phyloP scores from a whole-genome alignment of 1,139 yeast genomes.

The Zygosaccharomyces pseudobailii region DNA sequence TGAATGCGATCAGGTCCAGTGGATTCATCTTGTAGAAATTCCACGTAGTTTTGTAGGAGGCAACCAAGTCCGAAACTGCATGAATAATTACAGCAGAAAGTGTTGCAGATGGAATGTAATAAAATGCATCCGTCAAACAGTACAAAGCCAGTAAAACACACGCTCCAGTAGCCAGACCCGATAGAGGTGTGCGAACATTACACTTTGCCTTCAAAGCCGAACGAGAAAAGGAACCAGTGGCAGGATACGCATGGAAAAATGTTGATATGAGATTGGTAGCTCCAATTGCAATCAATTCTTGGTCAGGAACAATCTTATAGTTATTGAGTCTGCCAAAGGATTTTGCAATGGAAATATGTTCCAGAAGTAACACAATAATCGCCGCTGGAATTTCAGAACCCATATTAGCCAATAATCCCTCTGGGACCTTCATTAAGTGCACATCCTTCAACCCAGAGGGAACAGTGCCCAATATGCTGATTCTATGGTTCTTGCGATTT shows the following conservation, averaged over 20 bases:
- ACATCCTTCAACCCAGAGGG: slow-evolving; percentile 78
- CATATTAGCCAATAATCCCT: slow-evolving; percentile 53
- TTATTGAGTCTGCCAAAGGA: slow-evolving; percentile 91
- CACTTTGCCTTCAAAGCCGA: slow-evolving; percentile 92
- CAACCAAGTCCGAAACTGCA: slow-evolving; percentile 84
- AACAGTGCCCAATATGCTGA: slow-evolving; percentile 66
- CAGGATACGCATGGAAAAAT: slow-evolving; percentile 89
- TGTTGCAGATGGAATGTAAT: slow-evolving; percentile 85
- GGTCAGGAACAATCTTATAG: slow-evolving; percentile 87
- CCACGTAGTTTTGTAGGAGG: slow-evolving; percentile 67
- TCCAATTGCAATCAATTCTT: slow-evolving; percentile 92
- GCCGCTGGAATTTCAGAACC: slow-evolving; percentile 84
- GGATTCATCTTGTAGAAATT: slow-evolving; percentile 75
- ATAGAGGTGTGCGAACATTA: slow-evolving; percentile 92
- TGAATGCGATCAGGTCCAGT: slow-evolving; percentile 67
- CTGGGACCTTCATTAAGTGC: slow-evolving; percentile 65
- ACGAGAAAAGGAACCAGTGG: slow-evolving; percentile 94
- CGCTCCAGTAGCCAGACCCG: slow-evolving; percentile 86
- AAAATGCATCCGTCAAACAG: slow-evolving; percentile 76
- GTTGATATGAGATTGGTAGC: slow-evolving; percentile 86
- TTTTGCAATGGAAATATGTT: slow-evolving; percentile 90
- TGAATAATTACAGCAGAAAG: slow-evolving; percentile 85
- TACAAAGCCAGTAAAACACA: slow-evolving; percentile 85
- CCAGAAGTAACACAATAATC: slow-evolving; percentile 72
- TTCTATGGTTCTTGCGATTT: slow-evolving; percentile 37